Conservation (phyloP, 345 rosid species). For the Erysimum cheiranthoides region DNA sequence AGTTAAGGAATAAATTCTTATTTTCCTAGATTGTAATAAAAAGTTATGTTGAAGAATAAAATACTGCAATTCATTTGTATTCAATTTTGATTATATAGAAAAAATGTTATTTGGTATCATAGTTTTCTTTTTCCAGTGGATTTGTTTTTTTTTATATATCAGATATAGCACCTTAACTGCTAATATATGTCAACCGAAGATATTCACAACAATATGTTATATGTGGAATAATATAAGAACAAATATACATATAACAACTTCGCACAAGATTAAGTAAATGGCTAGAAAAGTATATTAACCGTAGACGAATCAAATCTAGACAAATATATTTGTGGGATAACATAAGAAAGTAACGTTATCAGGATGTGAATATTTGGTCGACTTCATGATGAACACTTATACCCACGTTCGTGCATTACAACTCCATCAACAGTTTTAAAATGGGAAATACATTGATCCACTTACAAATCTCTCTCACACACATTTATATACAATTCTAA, state of each 20-base stretch:
- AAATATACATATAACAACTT: not conserved
- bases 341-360: conserved; percentile 23
- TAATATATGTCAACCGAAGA: not conserved
- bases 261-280: conserved; percentile 14
- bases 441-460: not conserved
- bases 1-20: not conserved
- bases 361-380: conserved; percentile 39
- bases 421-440: conserved; percentile 19
- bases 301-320: conserved; percentile 24
- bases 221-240: conserved; percentile 1
- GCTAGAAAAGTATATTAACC: conserved; percentile 3
- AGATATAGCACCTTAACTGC: not conserved
- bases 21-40: no score
- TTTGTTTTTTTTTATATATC: not conserved
- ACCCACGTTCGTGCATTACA: conserved; percentile 39
- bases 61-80: not conserved
- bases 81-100: not conserved
- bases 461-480: not conserved
- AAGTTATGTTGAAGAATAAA: not conserved
- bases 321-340: conserved; percentile 23
- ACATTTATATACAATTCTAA: not conserved
- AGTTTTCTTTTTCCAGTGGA: not conserved
- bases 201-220: not conserved
- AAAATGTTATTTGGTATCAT: not conserved
- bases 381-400: conserved; percentile 38